Evolutionary conservation across 2,329 filamentous ascomycete species (phyloP), one percentile per base, ranked within the genome.

Genomic region (Stachybotrys echinatus): DNA sequence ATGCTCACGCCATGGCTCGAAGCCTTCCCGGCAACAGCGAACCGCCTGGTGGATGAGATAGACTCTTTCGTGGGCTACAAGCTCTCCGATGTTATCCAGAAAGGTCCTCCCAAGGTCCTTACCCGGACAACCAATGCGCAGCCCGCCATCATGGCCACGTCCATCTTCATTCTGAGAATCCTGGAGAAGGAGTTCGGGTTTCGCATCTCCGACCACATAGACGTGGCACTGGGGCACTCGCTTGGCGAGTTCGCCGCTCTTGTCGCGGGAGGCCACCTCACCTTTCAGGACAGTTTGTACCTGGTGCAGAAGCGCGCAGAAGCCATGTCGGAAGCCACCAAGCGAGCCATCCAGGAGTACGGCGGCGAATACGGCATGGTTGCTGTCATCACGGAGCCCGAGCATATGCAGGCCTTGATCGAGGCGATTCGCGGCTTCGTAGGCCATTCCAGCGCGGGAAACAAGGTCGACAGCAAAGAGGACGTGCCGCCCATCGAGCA

Each of bases 81-180:
- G 54, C 79, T 97, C 50, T 91, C 89, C 38, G 75, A 78, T 22
- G 78, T 92, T 52, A 96, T 96, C 58, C 83, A 85, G 52, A 75
- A 88, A 23, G 92, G 92, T 0, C 88, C 92, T 2, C 89, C 88
- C 58, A 83, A 82, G 50, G 72, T 77, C 47, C 81, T 97, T 50
- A 95, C 89, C 39, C 80, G 83, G 50, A 96, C 92, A 5, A 83
- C 88, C 56, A 92, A 95, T 65, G 88, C 92, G 4, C 92, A 97
- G 68, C 92, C 92, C 2, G 92, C 92, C 60, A 96, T 96, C 68
- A 95, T 97, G 90, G 89, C 91, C 14, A 94, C 90, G 4, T 95
- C 89, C 23, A 85, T 96, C 63, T 80, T 96, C 52, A 95, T 96
- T 62, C 78, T 96, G 49, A 86, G 89, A 50, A 84, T 96, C 52